A percentile compares a stretch with the other conserved stretches of the same genome.
Evolutionary conservation across 225 moss, liverwort and hornwort species (phyloP).

Genomic region (Polytrichum commune): DNA sequence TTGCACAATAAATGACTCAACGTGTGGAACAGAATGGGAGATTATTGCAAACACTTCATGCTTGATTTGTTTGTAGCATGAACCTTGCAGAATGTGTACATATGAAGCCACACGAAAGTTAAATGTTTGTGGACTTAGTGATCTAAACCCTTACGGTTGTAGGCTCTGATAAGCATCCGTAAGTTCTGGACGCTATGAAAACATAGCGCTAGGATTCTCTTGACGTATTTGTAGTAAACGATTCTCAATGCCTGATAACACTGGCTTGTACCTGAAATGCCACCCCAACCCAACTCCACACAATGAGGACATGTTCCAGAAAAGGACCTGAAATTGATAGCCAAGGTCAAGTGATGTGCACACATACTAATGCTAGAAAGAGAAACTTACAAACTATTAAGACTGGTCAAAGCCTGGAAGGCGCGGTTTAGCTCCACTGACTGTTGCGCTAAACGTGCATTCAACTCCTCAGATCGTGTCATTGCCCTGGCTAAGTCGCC

Average conservation of each 20-base stretch:
- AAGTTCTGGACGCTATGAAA: too few species aligned
- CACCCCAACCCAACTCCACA: not conserved
- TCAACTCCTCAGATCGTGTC: constrained; percentile 61
- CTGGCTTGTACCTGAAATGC: constrained; percentile 74
- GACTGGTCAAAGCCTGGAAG: constrained; percentile 59
- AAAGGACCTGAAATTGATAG: not conserved
- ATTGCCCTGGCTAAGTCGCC: constrained; percentile 64
- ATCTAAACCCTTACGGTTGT: too few species aligned
- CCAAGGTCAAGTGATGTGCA: not conserved
- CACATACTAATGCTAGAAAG: not conserved
- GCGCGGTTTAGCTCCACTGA: constrained; percentile 77
- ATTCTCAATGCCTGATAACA: constrained; percentile 77
- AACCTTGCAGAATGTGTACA: too few species aligned
- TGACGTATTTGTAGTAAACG: constrained; percentile 77
- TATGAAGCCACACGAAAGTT: too few species aligned
- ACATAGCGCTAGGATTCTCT: constrained; percentile 37
- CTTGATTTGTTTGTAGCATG: too few species aligned
- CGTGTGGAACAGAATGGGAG: too few species aligned
- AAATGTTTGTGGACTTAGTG: too few species aligned
- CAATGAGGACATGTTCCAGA: constrained; percentile 3
- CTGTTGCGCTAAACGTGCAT: constrained; percentile 64
- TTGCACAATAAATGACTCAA: too few species aligned
- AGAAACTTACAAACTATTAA: constrained; percentile 65
- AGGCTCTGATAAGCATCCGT: too few species aligned
- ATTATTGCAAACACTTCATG: too few species aligned